Conservation (phyloP, 805 yeast species). For the Metschnikowia koreensis region DNA sequence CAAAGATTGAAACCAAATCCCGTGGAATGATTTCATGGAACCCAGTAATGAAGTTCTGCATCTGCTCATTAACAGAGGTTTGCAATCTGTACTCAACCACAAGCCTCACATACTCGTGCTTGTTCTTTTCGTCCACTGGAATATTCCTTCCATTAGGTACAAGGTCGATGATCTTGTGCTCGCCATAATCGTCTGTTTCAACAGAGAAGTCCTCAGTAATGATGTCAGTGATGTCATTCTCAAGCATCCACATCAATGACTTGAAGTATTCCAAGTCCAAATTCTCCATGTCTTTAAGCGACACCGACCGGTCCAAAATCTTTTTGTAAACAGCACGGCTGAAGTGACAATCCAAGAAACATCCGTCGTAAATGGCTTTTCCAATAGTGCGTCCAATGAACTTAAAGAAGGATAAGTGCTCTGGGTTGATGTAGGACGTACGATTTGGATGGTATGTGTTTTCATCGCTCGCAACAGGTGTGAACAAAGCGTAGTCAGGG, state of each 20-base stretch:
- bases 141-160: conserved; percentile 79
- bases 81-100: conserved; percentile 86
- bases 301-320: conserved; percentile 73
- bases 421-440: conserved; percentile 89
- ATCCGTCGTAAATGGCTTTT: conserved; percentile 85
- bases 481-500: conserved; percentile 88
- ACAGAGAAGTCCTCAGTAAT: conserved; percentile 93
- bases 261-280: conserved; percentile 90
- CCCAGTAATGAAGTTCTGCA: conserved; percentile 81
- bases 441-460: conserved; percentile 95
- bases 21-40: conserved; percentile 88
- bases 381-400: conserved; percentile 94
- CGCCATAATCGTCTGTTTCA: conserved; percentile 92
- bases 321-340: conserved; percentile 92
- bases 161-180: conserved; percentile 77
- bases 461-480: conserved; percentile 87
- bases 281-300: conserved; percentile 91
- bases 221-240: conserved; percentile 93
- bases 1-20: conserved; percentile 80
- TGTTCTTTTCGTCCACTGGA: conserved; percentile 86
- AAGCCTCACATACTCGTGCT: conserved; percentile 79
- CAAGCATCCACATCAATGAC: conserved; percentile 92
- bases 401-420: conserved; percentile 87
- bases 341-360: conserved; percentile 89
- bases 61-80: conserved; percentile 80